phyloP scores from a whole-genome alignment of 495 filamentous ascomycete species.

The Neurospora intermedia region DNA sequence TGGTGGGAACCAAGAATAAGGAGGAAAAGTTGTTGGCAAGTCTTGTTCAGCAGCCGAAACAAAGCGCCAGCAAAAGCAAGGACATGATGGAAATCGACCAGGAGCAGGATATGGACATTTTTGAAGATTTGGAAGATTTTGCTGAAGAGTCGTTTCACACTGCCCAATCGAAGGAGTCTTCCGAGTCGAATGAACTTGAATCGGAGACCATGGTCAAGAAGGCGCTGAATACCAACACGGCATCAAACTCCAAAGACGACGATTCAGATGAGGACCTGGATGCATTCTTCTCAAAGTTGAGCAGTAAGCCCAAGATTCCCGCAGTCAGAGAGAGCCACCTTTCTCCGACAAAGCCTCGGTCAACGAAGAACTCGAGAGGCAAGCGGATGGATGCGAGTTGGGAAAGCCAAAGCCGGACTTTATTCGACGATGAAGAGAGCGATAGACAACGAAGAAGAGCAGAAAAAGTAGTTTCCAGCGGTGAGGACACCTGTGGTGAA shows the following conservation, averaged over 20 bases:
- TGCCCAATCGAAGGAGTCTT: not conserved
- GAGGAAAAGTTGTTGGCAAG: not conserved
- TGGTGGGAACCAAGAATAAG: not conserved
- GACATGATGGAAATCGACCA: not conserved
- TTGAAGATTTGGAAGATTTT: not conserved
- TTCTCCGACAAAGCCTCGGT: not conserved
- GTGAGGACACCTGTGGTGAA: not conserved
- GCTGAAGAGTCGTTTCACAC: not conserved
- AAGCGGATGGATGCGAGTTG: not conserved
- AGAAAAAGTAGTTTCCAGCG: not conserved
- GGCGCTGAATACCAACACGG: not conserved
- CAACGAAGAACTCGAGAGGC: not conserved
- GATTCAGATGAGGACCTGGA: not conserved
- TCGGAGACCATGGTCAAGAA: not conserved
- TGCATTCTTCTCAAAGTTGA: not conserved
- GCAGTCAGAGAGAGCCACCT: not conserved
- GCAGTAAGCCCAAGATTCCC: not conserved
- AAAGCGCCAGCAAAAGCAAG: not conserved
- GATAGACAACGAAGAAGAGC: not conserved
- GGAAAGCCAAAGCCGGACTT: not conserved
- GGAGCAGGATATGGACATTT: not conserved
- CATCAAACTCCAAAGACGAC: not conserved
- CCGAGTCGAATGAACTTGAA: not conserved
- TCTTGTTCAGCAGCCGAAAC: not conserved
- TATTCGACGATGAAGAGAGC: not conserved